Evolutionary conservation across 345 rosid genomes (phyloP).

Genomic region (Linum tenue): DNA sequence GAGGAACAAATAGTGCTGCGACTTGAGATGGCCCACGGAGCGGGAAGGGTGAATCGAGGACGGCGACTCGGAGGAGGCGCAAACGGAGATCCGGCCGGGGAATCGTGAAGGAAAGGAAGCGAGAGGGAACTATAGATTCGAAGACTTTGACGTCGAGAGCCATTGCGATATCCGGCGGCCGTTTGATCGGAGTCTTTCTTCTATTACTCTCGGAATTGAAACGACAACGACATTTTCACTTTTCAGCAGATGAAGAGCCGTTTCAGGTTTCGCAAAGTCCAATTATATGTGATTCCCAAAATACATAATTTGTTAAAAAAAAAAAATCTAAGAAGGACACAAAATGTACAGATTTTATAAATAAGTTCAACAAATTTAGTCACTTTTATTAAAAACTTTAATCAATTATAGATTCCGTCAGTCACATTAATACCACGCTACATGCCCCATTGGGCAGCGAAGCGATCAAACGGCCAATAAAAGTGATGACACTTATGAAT

Average conservation of each 20-base stretch:
- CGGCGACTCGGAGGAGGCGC: slow-evolving; percentile 54
- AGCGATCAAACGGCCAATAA: too few species aligned
- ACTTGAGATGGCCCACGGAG: slow-evolving; percentile 24
- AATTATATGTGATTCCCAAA: not conserved
- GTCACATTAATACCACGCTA: too few species aligned
- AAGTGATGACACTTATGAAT: too few species aligned
- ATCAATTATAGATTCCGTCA: too few species aligned
- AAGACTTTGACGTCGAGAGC: slow-evolving; percentile 45
- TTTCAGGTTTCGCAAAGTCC: not conserved
- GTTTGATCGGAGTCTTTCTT: not conserved
- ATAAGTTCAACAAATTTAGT: too few species aligned
- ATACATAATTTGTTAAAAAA: too few species aligned
- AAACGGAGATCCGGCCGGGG: slow-evolving; percentile 24
- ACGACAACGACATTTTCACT: not conserved
- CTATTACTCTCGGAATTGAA: too few species aligned
- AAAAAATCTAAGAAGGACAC: too few species aligned
- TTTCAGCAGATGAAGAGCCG: too few species aligned
- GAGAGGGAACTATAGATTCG: slow-evolving; percentile 46
- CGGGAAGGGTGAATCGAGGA: slow-evolving; percentile 62
- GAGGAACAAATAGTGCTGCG: slow-evolving; percentile 68
- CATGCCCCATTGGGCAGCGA: too few species aligned
- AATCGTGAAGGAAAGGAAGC: slow-evolving; percentile 64
- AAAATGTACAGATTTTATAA: too few species aligned
- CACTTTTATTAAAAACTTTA: too few species aligned
- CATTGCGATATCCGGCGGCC: slow-evolving; percentile 20